A percentile compares a stretch with the other conserved stretches of the same genome.
Evolutionary conservation across 768 basidiomycete genomes (phyloP).

Genomic region (Suillus lakei): DNA sequence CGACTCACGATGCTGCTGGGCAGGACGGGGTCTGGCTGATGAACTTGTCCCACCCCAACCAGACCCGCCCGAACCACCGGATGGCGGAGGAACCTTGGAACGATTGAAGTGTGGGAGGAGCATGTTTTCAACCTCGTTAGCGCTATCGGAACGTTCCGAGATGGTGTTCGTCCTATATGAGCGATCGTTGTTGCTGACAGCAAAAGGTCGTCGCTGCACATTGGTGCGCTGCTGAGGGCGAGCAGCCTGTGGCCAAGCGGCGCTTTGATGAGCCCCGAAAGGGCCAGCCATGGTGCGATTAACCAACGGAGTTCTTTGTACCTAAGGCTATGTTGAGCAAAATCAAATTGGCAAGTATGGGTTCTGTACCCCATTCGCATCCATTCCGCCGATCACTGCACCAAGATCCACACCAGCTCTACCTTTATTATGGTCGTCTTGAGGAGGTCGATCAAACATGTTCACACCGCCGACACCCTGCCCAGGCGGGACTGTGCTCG

Average conservation of each 20-base stretch:
- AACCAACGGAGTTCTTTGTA: conserved; percentile 71
- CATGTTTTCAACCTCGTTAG: conserved; percentile 74
- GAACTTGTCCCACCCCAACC: conserved; percentile 43
- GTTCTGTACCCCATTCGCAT: conserved; percentile 57
- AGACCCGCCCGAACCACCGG: conserved; percentile 39
- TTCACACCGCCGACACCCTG: conserved; percentile 23
- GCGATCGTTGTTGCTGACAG: conserved; percentile 39
- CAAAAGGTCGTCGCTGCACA: conserved; percentile 49
- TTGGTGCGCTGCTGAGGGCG: conserved; percentile 24
- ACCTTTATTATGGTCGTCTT: conserved; percentile 26
- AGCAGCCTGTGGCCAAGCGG: conserved; percentile 33
- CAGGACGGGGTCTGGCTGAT: conserved; percentile 26
- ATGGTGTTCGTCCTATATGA: conserved; percentile 49
- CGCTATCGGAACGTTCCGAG: conserved; percentile 69
- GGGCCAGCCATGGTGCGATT: conserved; percentile 46
- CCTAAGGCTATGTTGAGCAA: conserved; percentile 42
- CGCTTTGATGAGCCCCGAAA: conserved; percentile 38
- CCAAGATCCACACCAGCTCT: conserved; percentile 48
- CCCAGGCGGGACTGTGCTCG: conserved; percentile 27
- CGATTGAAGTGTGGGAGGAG: conserved; percentile 41
- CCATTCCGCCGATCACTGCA: conserved; percentile 67
- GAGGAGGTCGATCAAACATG: conserved; percentile 19
- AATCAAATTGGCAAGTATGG: neutral
- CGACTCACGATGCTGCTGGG: conserved; percentile 33
- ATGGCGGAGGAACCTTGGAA: conserved; percentile 21